Base-by-base conservation (phyloP, 441 rosid genomes). In the Pelargonium citronellum region DNA sequence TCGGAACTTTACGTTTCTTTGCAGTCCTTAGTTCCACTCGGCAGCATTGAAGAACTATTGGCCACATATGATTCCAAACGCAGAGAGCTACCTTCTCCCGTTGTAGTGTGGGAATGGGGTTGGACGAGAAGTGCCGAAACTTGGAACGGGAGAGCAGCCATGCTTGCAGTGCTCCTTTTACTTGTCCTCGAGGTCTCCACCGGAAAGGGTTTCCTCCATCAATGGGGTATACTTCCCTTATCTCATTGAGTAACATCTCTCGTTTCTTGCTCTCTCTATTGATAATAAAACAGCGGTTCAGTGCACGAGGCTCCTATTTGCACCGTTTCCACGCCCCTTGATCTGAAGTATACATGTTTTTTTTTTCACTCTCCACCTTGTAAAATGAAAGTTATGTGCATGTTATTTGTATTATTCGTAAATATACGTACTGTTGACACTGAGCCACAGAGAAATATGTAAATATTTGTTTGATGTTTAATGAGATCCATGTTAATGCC, bases 71-170 rank as follows among this genome's bases (percentile, higher is more conserved):
- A 95, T 82, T 90, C 96, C 44, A 90, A 89, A 70, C 92, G 97
- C 13, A 79, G 89, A 47, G 97, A 87, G 80, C 83, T 95, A 58
- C 99, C 96, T 41, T 83, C 99, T 0, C 99, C 96, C 0, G 99
- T 95, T 78, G 87, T 85, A 0, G 77, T 95, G 64, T 95, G 99
- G 99, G 97, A 95, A 82, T 91, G 97, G 99, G 97, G 99, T 73
- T 95, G 97, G 97, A 95, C 97, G 4, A 90, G 79, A 84, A 95
- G 99, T 80, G 99, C 99, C 0, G 99, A 95, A 78, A 95, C 99
- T 47, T 92, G 99, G 99, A 95, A 95, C 15, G 97, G 97, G 68
- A 83, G 99, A 82, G 97, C 99, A 19, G 99, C 99, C 67, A 91
- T 95, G 99, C 79, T 95, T 68, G 97, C 96, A 7, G 97, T 92